Evolutionary conservation across 176 grass and related monocot species (phyloP).

Genomic region (Hordeum vulgare): DNA sequence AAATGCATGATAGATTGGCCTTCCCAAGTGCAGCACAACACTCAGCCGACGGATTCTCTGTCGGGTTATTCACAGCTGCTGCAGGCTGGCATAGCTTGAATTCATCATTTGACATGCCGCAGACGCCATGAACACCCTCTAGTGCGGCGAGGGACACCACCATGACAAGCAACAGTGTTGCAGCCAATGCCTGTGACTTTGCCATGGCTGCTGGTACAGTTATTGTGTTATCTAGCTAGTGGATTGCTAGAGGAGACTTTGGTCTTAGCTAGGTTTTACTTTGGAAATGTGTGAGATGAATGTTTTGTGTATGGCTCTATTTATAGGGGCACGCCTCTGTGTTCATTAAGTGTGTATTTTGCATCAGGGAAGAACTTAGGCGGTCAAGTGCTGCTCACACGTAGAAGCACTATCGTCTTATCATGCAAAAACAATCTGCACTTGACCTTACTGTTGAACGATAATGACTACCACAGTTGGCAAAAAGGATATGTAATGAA

Average conservation of each 20-base stretch:
- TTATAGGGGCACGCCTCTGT: background rate
- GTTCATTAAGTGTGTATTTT: too few relatives aligned
- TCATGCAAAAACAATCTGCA: background rate
- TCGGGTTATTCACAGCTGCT: constrained; percentile 14
- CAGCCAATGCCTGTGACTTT: background rate
- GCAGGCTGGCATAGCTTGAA: constrained; percentile 38
- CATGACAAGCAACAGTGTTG: background rate
- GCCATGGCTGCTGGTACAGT: background rate
- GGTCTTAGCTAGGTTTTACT: background rate
- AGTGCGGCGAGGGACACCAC: background rate
- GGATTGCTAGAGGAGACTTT: too few relatives aligned
- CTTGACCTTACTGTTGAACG: background rate
- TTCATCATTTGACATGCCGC: constrained; percentile 32
- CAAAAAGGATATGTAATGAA: background rate
- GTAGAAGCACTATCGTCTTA: background rate
- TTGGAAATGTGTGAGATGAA: background rate
- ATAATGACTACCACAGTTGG: background rate
- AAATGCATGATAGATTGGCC: constrained; percentile 49
- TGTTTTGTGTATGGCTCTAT: background rate
- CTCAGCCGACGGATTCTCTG: constrained; percentile 13
- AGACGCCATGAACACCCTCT: constrained; percentile 24
- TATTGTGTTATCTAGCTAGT: too few relatives aligned
- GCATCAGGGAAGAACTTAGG: background rate
- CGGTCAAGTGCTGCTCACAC: background rate
- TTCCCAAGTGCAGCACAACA: constrained; percentile 39